Evolutionary conservation across 73 alveolate genomes (phyloP), one percentile per base, ranked within the genome.

Genomic region (Tetrahymena malaccensis): DNA sequence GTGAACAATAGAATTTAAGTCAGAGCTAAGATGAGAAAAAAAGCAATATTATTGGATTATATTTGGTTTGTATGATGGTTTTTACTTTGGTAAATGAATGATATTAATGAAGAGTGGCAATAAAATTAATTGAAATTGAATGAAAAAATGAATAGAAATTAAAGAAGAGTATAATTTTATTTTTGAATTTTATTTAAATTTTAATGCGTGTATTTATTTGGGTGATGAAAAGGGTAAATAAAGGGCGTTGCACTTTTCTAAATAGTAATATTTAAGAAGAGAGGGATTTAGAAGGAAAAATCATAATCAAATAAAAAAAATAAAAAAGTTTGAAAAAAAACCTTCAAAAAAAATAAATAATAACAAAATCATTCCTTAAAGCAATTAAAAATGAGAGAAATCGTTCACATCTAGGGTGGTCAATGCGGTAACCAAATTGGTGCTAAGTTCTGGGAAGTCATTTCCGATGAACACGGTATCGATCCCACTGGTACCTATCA

Each of bases 391-490:
- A 99, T 99, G 99, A 98, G 99, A 97, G 99, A 99, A 98, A 98
- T 99, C 98, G 99, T 99, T 70, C 99, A 98, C 97, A 98, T 99
- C 94, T 99, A 99, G 97, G 99, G 99, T 89, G 99, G 99, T 70
- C 99, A 99, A 97, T 99, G 99, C 98, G 99, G 99, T 85, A 99
- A 99, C 98, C 99, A 98, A 97, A 98, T 99, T 96, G 99, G 99
- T 93, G 99, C 99, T 96, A 98, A 99, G 98, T 99, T 99, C 99
- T 98, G 99, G 99, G 99, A 99, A 96, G 99, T 98, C 97, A 99
- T 99, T 97, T 99, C 99, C 50, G 99, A 99, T 95, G 99, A 99
- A 98, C 99, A 99, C 95, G 99, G 99, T 83, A 98, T 99, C 94
- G 99, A 99, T 97, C 99, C 99, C 44, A 98, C 99, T 43, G 99